Evolutionary conservation across 805 yeast genomes (phyloP).

Genomic region (Clavispora phyllophila): DNA sequence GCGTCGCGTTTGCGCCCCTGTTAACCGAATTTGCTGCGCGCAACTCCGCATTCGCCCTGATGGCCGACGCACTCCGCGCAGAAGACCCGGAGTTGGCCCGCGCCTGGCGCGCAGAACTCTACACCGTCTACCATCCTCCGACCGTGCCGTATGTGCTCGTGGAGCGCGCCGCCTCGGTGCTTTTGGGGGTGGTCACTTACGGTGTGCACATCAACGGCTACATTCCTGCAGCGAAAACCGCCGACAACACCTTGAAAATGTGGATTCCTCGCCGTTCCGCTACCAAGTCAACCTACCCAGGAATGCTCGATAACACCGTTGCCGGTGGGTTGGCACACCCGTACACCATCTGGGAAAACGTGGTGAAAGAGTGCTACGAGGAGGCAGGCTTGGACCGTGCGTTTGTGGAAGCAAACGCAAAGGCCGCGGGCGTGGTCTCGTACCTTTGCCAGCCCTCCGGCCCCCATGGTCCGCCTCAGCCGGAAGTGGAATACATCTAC

Average conservation of each 20-base stretch:
- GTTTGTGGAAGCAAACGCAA: constrained; percentile 43
- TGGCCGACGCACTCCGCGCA: constrained; percentile 40
- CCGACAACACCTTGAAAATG: constrained; percentile 41
- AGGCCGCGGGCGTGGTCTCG: constrained; percentile 60
- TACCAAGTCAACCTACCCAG: constrained; percentile 83
- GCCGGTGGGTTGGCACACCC: constrained; percentile 95
- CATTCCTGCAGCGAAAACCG: constrained; percentile 39
- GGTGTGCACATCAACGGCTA: constrained; percentile 89
- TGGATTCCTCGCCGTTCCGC: constrained; percentile 86
- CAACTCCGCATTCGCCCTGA: constrained; percentile 31
- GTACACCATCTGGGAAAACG: constrained; percentile 67
- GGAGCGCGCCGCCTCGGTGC: constrained; percentile 78
- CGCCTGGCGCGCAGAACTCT: constrained; percentile 87
- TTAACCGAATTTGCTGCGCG: constrained; percentile 38
- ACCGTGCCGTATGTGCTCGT: constrained; percentile 56
- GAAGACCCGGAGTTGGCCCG: constrained; percentile 29
- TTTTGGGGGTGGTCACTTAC: constrained; percentile 82
- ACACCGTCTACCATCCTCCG: constrained; percentile 59
- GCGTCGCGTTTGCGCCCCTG: constrained; percentile 2
- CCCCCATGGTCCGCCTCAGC: constrained; percentile 62
- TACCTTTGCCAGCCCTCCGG: constrained; percentile 46
- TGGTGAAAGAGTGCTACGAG: constrained; percentile 79
- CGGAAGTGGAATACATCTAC: constrained; percentile 79
- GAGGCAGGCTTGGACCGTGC: constrained; percentile 74
- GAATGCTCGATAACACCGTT: constrained; percentile 85